These are phyloP conservation scores for Lophiostoma macrostomum DNA, from an alignment of 495 filamentous ascomycete genomes.

Conservation along the genomic window DNA sequence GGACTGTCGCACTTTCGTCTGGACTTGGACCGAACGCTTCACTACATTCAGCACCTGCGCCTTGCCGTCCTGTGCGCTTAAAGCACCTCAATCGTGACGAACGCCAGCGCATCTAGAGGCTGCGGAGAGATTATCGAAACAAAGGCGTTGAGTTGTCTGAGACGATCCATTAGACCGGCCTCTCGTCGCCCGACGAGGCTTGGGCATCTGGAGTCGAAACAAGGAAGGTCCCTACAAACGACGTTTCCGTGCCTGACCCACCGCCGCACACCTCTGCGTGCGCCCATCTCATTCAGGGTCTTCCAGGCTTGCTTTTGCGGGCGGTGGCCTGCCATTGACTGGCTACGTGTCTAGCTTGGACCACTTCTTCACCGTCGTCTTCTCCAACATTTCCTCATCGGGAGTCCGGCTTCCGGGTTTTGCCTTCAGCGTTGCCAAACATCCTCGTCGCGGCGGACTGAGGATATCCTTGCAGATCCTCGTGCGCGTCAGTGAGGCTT, in stretches of 20 bases:
- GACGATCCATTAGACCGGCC: conserved; percentile 22
- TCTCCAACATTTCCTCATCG: conserved; percentile 26
- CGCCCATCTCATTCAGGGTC: not conserved
- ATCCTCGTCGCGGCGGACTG: conserved; percentile 29
- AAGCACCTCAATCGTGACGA: conserved; percentile 8
- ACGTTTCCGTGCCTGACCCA: conserved; percentile 7
- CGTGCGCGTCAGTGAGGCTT: conserved; percentile 31
- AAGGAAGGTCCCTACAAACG: conserved; percentile 23
- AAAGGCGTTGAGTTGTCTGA: conserved; percentile 22
- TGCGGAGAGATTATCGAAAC: conserved; percentile 11
- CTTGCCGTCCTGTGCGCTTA: conserved; percentile 23
- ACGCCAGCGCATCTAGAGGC: conserved; percentile 5
- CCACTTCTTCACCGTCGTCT: conserved; percentile 10
- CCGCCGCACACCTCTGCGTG: not conserved
- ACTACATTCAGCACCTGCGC: conserved; percentile 20
- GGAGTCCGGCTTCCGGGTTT: conserved; percentile 27
- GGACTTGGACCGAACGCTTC: conserved; percentile 31
- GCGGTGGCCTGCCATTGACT: conserved; percentile 3
- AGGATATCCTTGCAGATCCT: conserved; percentile 30
- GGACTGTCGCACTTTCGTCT: conserved; percentile 31
- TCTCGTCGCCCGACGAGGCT: conserved; percentile 13
- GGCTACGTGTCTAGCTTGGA: conserved; percentile 28
- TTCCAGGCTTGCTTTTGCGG: conserved; percentile 20
- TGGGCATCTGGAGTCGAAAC: not conserved
- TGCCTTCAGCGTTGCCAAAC: conserved; percentile 11